phyloP scores from a whole-genome alignment of 2,329 filamentous ascomycete genomes.

The Emericellopsis cladophorae region DNA sequence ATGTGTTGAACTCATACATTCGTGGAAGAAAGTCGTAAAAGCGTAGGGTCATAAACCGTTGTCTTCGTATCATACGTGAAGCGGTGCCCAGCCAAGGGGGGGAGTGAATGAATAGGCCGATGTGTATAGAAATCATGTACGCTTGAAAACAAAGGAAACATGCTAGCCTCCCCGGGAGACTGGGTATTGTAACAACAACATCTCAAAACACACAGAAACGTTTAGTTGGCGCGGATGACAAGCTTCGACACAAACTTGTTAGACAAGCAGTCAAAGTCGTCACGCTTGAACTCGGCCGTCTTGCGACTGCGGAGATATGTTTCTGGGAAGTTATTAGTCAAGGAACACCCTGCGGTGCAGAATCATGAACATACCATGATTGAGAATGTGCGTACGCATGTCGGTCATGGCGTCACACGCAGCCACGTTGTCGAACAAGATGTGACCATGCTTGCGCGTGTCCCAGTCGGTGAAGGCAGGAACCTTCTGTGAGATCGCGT shows the following conservation, averaged over 20 bases:
- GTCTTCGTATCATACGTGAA: constrained; percentile 16
- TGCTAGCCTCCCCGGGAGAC: background rate
- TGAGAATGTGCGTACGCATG: constrained; percentile 80
- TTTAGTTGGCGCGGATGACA: constrained; percentile 83
- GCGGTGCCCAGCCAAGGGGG: constrained; percentile 19
- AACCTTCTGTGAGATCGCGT: constrained; percentile 93
- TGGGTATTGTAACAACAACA: background rate
- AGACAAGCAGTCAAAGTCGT: constrained; percentile 88
- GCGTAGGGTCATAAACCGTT: constrained; percentile 18
- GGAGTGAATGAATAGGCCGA: constrained; percentile 2
- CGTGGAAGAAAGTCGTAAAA: constrained; percentile 22
- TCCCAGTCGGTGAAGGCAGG: constrained; percentile 92
- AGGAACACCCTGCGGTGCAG: background rate
- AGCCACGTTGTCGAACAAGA: constrained; percentile 80
- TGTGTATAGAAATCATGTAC: constrained; percentile 5
- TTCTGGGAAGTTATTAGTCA: constrained; percentile 42
- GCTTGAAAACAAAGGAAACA: constrained; percentile 15
- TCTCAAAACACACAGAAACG: background rate
- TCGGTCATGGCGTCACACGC: constrained; percentile 96
- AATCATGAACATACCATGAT: constrained; percentile 62
- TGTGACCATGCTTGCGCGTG: constrained; percentile 76
- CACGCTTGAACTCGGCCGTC: constrained; percentile 73
- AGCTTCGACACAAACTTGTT: constrained; percentile 97
- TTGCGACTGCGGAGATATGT: constrained; percentile 71
- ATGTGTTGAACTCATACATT: constrained; percentile 26